phyloP scores from a whole-genome alignment of 768 basidiomycete species.

The Suillus weaverae region DNA sequence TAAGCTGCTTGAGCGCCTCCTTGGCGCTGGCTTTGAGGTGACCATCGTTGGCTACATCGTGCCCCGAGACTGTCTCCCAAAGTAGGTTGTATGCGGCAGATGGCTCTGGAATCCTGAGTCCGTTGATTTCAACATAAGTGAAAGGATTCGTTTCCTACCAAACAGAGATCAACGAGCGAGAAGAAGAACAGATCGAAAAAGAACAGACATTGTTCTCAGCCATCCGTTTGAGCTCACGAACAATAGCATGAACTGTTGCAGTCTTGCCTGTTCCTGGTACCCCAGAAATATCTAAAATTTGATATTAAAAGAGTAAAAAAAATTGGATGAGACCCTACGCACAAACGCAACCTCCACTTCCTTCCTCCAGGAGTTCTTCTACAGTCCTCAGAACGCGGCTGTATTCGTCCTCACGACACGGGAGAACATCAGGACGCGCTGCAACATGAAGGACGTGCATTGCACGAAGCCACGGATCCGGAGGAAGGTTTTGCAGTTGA shows the following conservation, averaged over 20 bases:
- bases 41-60: conserved; percentile 61
- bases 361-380: conserved; percentile 85
- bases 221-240: conserved; percentile 87
- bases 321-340: conserved; percentile 28
- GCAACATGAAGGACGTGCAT: conserved; percentile 94
- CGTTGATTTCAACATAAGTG: conserved; percentile 97
- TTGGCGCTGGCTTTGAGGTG: conserved; percentile 71
- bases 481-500: conserved; percentile 52
- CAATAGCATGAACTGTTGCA: conserved; percentile 92
- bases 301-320: conserved; percentile 7
- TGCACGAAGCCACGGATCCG: conserved; percentile 82
- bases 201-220: conserved; percentile 71
- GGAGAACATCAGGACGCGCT: conserved; percentile 84
- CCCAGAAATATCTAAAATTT: conserved; percentile 82
- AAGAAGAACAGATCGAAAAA: neutral
- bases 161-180: neutral
- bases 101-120: conserved; percentile 89
- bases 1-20: conserved; percentile 79
- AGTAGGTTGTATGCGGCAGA: conserved; percentile 88
- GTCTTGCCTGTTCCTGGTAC: conserved; percentile 99
- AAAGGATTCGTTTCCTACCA: conserved; percentile 88
- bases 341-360: conserved; percentile 96
- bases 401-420: conserved; percentile 88
- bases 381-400: conserved; percentile 71
- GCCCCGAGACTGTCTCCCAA: conserved; percentile 91